phyloP scores from a whole-genome alignment of 2,329 filamentous ascomycete species.

The Talaromyces verruculosus region DNA sequence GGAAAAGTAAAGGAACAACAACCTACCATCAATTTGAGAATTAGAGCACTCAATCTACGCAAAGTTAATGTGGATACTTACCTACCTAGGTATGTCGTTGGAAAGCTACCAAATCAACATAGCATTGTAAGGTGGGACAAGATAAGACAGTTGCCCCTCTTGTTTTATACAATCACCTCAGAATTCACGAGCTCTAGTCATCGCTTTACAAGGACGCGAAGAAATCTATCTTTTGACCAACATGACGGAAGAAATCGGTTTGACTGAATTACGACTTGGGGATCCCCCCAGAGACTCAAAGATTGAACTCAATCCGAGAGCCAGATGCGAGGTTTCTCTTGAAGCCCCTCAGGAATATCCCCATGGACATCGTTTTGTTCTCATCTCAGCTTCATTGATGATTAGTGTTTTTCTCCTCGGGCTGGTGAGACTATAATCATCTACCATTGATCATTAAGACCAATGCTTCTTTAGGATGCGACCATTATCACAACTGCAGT shows the following conservation, averaged over 20 bases:
- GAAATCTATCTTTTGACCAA: neutral
- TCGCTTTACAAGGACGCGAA: neutral
- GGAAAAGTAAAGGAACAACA: neutral
- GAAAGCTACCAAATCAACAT: neutral
- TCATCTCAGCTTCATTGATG: neutral
- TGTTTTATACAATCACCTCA: neutral
- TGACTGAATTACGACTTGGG: neutral
- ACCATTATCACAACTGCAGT: conserved; percentile 50
- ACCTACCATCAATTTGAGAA: neutral
- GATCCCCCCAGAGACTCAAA: neutral
- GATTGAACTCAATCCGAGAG: neutral
- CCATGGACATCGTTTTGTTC: neutral
- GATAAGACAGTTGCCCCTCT: neutral
- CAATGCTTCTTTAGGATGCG: neutral
- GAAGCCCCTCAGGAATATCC: neutral
- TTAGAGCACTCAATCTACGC: neutral
- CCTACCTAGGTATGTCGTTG: neutral
- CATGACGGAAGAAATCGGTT: neutral
- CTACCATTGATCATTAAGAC: neutral
- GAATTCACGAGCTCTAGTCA: neutral
- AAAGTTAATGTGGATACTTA: neutral
- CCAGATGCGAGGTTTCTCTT: neutral
- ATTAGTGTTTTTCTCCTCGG: neutral
- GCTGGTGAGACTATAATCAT: neutral
- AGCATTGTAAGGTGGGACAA: neutral